These are phyloP conservation scores for Bathelium albidoporum DNA, from an alignment of 495 filamentous ascomycete genomes.

Conservation along the genomic window DNA sequence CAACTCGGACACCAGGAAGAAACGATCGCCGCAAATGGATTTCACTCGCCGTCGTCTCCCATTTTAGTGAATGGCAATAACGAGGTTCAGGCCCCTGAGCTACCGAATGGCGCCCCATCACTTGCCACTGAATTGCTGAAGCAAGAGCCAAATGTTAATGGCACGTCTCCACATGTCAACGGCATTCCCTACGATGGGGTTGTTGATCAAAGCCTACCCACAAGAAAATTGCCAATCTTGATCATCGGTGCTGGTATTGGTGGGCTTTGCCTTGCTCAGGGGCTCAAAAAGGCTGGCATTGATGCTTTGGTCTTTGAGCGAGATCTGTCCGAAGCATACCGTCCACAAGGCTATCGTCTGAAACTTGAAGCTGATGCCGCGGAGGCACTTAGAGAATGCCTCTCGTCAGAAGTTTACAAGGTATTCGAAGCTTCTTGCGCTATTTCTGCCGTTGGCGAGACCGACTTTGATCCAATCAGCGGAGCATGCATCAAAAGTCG, in stretches of 20 bases:
- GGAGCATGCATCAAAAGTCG: slow-evolving; percentile 13
- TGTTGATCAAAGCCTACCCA: slow-evolving; percentile 7
- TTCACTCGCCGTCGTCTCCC: not conserved
- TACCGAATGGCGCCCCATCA: too few relatives aligned
- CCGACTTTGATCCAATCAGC: slow-evolving; percentile 17
- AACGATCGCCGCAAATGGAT: not conserved
- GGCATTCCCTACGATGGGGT: slow-evolving; percentile 9
- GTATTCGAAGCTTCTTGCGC: slow-evolving; percentile 18
- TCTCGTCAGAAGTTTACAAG: not conserved
- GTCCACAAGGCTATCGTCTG: slow-evolving; percentile 21
- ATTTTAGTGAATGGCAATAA: not conserved
- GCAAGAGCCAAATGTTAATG: not conserved
- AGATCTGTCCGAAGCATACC: slow-evolving; percentile 12
- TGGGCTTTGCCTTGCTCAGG: slow-evolving; percentile 50
- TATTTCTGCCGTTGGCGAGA: slow-evolving; percentile 17
- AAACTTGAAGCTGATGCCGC: slow-evolving; percentile 6
- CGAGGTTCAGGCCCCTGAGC: not conserved
- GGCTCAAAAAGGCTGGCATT: slow-evolving; percentile 35
- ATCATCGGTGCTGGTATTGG: slow-evolving; percentile 53
- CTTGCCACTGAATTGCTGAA: not conserved
- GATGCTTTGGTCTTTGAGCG: slow-evolving; percentile 20
- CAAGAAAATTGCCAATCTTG: slow-evolving; percentile 28
- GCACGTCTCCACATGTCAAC: not conserved
- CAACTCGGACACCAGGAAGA: not conserved
- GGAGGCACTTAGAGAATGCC: not conserved